These are phyloP conservation scores for Leccinum obscurum DNA, from an alignment of 768 basidiomycete species.

Conservation along the genomic window DNA sequence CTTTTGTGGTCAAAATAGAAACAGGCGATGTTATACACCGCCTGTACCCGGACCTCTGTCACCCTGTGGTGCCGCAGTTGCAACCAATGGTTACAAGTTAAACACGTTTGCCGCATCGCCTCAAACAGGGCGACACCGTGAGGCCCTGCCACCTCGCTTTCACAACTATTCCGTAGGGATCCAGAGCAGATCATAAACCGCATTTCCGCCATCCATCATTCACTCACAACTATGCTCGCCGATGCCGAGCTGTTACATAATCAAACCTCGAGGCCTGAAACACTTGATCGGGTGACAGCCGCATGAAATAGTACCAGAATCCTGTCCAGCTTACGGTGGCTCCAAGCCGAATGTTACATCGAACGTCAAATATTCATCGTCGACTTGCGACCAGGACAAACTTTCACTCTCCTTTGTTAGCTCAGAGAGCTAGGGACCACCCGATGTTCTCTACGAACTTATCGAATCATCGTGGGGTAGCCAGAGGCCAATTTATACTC, in stretches of 20 bases:
- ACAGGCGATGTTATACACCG: constrained; percentile 38
- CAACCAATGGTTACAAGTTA: background rate
- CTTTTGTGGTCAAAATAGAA: constrained; percentile 32
- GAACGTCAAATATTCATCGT: background rate
- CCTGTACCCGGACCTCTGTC: constrained; percentile 30
- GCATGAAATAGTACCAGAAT: background rate
- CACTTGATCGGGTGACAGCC: too few relatives aligned
- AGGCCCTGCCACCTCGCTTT: background rate
- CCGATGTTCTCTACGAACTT: too few relatives aligned
- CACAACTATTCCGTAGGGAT: background rate
- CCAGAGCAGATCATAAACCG: background rate
- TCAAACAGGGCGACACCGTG: background rate
- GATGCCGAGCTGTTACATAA: background rate
- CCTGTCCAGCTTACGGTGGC: background rate
- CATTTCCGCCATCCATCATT: background rate
- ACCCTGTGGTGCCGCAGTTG: constrained; percentile 13
- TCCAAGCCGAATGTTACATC: background rate
- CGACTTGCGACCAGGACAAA: too few relatives aligned
- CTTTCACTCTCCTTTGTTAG: too few relatives aligned
- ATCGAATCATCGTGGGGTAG: too few relatives aligned
- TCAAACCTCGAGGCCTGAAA: background rate
- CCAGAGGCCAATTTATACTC: too few relatives aligned
- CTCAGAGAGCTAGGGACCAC: too few relatives aligned
- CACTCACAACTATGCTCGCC: too few relatives aligned
- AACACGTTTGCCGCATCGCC: background rate